Evolutionary conservation across 2,329 filamentous ascomycete genomes (phyloP).

Genomic region (Diaporthe australafricana): DNA sequence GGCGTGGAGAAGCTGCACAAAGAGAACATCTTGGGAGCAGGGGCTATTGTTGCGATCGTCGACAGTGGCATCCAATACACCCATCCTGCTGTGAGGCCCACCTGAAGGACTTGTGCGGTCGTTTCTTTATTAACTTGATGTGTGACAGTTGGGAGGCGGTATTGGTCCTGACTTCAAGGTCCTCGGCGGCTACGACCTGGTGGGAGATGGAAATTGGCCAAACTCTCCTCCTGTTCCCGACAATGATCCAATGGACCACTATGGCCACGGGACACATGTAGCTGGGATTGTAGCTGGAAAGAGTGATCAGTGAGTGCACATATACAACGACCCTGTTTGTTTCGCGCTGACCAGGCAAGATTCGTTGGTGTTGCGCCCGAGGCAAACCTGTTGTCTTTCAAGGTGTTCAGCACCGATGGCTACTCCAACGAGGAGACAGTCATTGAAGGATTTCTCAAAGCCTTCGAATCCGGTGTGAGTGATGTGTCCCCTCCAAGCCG

Average conservation of each 20-base stretch:
- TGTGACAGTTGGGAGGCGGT: conserved; percentile 30
- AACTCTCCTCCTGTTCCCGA: conserved; percentile 46
- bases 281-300: conserved; percentile 45
- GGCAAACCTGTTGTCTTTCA: conserved; percentile 36
- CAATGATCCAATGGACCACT: conserved; percentile 49
- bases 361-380: conserved; percentile 36
- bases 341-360: not conserved
- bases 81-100: conserved; percentile 36
- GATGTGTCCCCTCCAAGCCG: not conserved
- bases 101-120: not conserved
- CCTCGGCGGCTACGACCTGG: conserved; percentile 35
- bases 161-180: conserved; percentile 35
- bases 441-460: conserved; percentile 37
- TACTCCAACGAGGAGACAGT: conserved; percentile 35
- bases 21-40: conserved; percentile 37
- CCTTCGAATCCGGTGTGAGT: conserved; percentile 31
- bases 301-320: conserved; percentile 1
- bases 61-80: conserved; percentile 41
- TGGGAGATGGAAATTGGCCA: conserved; percentile 36
- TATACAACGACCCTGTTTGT: no score
- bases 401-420: conserved; percentile 32
- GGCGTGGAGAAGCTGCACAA: conserved; percentile 41
- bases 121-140: not conserved
- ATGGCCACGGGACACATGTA: conserved; percentile 52
- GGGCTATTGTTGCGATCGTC: conserved; percentile 39